Base-by-base conservation (phyloP, 2,329 filamentous ascomycete species). In the Aspergillus texensis region DNA sequence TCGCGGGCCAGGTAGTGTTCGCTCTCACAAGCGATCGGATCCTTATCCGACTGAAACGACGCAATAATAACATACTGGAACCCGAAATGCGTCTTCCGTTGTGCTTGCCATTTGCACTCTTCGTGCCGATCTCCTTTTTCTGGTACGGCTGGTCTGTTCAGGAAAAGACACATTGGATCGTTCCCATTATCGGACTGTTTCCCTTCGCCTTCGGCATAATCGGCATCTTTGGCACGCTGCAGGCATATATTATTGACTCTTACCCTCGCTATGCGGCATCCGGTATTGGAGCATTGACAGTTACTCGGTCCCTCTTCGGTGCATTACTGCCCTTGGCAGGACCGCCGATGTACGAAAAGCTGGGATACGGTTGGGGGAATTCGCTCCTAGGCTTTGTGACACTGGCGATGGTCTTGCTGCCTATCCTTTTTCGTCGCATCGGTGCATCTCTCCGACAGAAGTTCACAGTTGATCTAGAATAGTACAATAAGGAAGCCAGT, bases 191-290 rank as follows among this genome's bases (percentile, higher is more conserved):
- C 50, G 87, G 86, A 5, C 83, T 85, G 4, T 78, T 80, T 2
- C 77, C 86, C 9, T 85, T 87, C 34, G 83, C 84, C 0, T 77
- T 81, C 2, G 86, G 86, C 0, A 81, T 84, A 19, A 86, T 87
- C 62, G 69, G 71, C 2, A 64, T 75, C n/a, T 85, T 86, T 43
- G 69, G 74, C 69, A 84, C 84, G 45, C 82, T 85, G 45, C 84
- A 87, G 53, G 87, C 86, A 24, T 90, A 90, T 68, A 79, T 89
- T 9, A 83, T 90, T 26, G 86, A 89, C 63, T 82, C 80, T 60
- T 81, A 81, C n/a, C 76, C 79, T 1, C 79, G 75, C n/a, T 71
- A 77, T 59, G 81, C 83, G 0, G 83, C 82, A 0, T 79, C 75
- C 57, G 83, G 83, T 0, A 82, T 83, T 21, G 85, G 84, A 0